A percentile compares a stretch with the other conserved stretches of the same genome.
phyloP scores from a whole-genome alignment of 2,329 filamentous ascomycete species.

The Aspergillus ibericus region DNA sequence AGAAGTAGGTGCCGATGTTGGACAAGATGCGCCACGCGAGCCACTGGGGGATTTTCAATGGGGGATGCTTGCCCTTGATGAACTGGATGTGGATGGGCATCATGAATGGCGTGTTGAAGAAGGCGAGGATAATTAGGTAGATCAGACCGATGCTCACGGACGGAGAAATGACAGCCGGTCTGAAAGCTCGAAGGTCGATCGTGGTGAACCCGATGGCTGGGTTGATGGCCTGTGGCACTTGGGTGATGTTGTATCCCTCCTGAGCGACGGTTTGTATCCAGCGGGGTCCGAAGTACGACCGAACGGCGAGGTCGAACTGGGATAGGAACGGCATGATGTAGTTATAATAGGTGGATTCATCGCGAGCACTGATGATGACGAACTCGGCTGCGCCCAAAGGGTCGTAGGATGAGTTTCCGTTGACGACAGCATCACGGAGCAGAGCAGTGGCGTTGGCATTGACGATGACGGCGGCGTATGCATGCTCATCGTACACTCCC shows the following conservation, averaged over 20 bases:
- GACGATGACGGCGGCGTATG: slow-evolving; percentile 63
- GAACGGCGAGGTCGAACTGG: slow-evolving; percentile 49
- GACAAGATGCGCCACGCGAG: slow-evolving; percentile 60
- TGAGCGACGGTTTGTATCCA: slow-evolving; percentile 40
- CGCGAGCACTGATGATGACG: slow-evolving; percentile 56
- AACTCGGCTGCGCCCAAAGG: slow-evolving; percentile 60
- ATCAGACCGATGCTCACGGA: slow-evolving; percentile 64
- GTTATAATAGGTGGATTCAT: slow-evolving; percentile 55
- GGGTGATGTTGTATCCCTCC: slow-evolving; percentile 45
- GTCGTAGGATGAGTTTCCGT: slow-evolving; percentile 60
- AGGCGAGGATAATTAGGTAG: slow-evolving; percentile 67
- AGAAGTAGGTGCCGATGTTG: slow-evolving; percentile 59
- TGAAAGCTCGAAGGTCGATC: slow-evolving; percentile 62
- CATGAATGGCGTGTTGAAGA: slow-evolving; percentile 67
- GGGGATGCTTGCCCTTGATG: slow-evolving; percentile 55
- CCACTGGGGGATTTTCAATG: slow-evolving; percentile 59
- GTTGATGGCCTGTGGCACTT: slow-evolving; percentile 54
- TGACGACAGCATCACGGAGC: slow-evolving; percentile 55
- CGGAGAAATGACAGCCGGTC: slow-evolving; percentile 55
- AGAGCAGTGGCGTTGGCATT: slow-evolving; percentile 63
- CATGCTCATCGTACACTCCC: slow-evolving; percentile 59
- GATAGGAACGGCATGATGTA: slow-evolving; percentile 57
- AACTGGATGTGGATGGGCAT: slow-evolving; percentile 63
- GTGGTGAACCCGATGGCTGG: slow-evolving; percentile 58
- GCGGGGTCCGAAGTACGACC: slow-evolving; percentile 48